Conservation (phyloP, 2,329 filamentous ascomycete species). For the Aspergillus fumigatiaffinis region DNA sequence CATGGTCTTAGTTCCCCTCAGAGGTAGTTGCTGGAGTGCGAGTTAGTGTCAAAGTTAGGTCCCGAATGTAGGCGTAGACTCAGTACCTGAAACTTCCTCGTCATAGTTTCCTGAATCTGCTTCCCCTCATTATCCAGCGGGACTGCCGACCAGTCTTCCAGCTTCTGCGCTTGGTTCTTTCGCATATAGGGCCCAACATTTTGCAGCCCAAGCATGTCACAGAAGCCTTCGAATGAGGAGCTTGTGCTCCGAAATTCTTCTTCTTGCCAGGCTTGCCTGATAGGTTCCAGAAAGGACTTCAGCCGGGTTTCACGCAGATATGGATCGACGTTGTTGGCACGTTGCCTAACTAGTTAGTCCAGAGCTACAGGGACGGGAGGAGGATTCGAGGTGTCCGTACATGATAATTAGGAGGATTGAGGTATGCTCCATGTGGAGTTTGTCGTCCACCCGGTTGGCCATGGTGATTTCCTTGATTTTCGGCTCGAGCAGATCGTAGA, state of each 20-base stretch:
- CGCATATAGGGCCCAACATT: constrained; percentile 77
- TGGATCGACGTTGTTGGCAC: constrained; percentile 69
- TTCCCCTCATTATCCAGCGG: constrained; percentile 75
- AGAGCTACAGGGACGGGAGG: constrained; percentile 2
- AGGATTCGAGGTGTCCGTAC: constrained; percentile 36
- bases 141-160: constrained; percentile 78
- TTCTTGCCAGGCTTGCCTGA: constrained; percentile 75
- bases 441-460: constrained; percentile 71
- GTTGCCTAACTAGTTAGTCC: constrained; percentile 56
- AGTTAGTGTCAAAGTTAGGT: constrained; percentile 4
- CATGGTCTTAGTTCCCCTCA: constrained; percentile 85
- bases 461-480: constrained; percentile 75
- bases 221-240: constrained; percentile 75
- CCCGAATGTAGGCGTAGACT: not conserved
- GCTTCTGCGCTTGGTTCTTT: constrained; percentile 65
- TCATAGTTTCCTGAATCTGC: constrained; percentile 71
- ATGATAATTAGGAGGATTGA: constrained; percentile 93
- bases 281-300: constrained; percentile 73
- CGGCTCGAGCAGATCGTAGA: constrained; percentile 80
- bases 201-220: constrained; percentile 71
- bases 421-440: constrained; percentile 77
- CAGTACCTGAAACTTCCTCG: constrained; percentile 66
- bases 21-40: constrained; percentile 60
- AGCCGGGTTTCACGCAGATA: constrained; percentile 69
- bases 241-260: constrained; percentile 64